Base-by-base conservation (phyloP, 164 flowering plant genomes). In the Taxillus chinensis region DNA sequence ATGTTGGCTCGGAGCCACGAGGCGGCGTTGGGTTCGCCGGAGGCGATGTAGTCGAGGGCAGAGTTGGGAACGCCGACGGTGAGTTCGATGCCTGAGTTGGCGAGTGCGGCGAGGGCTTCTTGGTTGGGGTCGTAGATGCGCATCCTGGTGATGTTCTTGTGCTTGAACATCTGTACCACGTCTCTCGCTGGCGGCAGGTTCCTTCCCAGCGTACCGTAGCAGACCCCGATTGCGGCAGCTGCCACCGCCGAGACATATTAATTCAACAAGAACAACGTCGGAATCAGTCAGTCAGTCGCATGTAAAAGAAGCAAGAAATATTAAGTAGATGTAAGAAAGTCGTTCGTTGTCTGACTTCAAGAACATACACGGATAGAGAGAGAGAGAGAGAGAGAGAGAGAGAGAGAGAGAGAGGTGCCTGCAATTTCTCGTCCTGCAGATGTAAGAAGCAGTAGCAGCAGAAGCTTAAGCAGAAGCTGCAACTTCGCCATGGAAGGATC, bases 1-100 rank as follows among this genome's bases (percentile, higher is more conserved):
- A 73, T 48, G 46, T 70, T 66, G 45, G 27, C 64, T 39, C 61
- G 71, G 41, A 73, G 66, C 73, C 77, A 73, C 11, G 57, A 45
- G 0, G 61, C 13, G 8, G 73, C 68, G 13, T 64, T 54, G 4
- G 53, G 37, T 7, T 41, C 1, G 13, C 61, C 13, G 1, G 65
- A 63, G 7, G 64, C 65, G 0, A 70, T 41, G 27, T 45, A 4
- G 38, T 66, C 49, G 40, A 74, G 64, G n/a, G n/a, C 41, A 2
- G 57, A 63, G 12, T 64, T 64, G 0, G 74, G 60, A n/a, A 74
- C 66, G 17, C 62, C 77, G 39, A 74, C 59, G 16, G 67, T 67
- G 68, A 73, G 58, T 2, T 62, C 67, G 41, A 73, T 68, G 69
- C 60, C 51, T 38, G 72, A 54, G 10, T 62, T 70, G 43, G 55